Evolutionary conservation across 2,329 filamentous ascomycete species (phyloP).

Genomic region (Ophiostoma sp.): DNA sequence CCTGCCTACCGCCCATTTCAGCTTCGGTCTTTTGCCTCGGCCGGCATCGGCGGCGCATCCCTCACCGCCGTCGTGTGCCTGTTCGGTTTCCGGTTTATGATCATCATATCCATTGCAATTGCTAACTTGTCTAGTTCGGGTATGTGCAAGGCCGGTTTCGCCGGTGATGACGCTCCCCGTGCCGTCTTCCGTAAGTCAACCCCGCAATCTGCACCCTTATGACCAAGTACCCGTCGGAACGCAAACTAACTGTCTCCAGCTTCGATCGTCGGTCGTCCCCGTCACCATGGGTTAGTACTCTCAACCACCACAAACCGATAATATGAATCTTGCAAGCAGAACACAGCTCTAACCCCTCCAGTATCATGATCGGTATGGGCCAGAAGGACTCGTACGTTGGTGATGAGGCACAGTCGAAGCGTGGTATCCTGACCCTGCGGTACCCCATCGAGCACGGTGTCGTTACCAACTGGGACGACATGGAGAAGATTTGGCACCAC

Average conservation of each 20-base stretch:
- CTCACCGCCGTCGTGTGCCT: slow-evolving; percentile 8
- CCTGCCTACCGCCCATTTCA: background rate
- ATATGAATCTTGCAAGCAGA: no score
- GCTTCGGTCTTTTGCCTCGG: background rate
- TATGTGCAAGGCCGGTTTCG: slow-evolving; percentile 99
- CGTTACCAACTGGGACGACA: slow-evolving; percentile 99
- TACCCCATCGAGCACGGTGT: slow-evolving; percentile 99
- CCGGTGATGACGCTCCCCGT: slow-evolving; percentile 99
- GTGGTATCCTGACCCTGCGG: slow-evolving; percentile 99
- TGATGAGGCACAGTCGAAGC: slow-evolving; percentile 99
- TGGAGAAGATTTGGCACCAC: slow-evolving; percentile 99
- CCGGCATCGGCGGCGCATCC: slow-evolving; percentile 12
- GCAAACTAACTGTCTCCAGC: slow-evolving; percentile 48
- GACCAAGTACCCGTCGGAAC: background rate
- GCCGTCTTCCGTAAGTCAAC: slow-evolving; percentile 84
- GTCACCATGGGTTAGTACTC: slow-evolving; percentile 67
- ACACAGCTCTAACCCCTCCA: no score
- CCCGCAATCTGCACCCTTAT: background rate
- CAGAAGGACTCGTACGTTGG: slow-evolving; percentile 99
- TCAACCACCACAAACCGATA: no score
- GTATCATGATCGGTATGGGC: slow-evolving; percentile 99
- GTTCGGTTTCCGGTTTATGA: background rate
- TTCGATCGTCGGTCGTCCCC: slow-evolving; percentile 98
- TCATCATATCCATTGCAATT: background rate
- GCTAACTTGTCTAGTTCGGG: slow-evolving; percentile 71